A percentile compares a stretch with the other conserved stretches of the same genome.
Conservation (phyloP, 1,284 basidiomycete genomes). For the Serendipita sp. region DNA sequence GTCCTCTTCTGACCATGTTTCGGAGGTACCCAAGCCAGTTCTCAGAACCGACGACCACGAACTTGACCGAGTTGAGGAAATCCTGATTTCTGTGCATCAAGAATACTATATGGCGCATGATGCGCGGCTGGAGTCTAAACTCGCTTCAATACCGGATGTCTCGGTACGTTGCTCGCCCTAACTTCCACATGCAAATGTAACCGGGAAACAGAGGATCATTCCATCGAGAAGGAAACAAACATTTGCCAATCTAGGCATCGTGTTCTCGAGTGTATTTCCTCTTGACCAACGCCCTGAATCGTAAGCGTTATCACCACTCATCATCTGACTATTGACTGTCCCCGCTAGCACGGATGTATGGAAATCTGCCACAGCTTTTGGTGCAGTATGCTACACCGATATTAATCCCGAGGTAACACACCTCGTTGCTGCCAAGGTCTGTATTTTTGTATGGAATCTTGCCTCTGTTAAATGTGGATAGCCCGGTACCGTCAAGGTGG, state of each 20-base stretch:
- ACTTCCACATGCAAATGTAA: slow-evolving; percentile 3
- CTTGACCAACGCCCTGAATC: slow-evolving; percentile 62
- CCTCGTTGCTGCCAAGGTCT: slow-evolving; percentile 75
- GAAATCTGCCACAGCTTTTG: slow-evolving; percentile 77
- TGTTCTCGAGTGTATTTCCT: slow-evolving; percentile 91
- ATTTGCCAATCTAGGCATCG: slow-evolving; percentile 61
- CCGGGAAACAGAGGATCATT: slow-evolving; percentile 54
- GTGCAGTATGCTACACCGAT: slow-evolving; percentile 65
- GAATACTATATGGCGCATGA: slow-evolving; percentile 63
- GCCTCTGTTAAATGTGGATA: slow-evolving; percentile 19
- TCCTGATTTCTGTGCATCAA: slow-evolving; percentile 63
- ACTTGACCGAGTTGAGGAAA: slow-evolving; percentile 55
- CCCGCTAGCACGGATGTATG: slow-evolving; percentile 47
- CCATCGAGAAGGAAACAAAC: slow-evolving; percentile 63
- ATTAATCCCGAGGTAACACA: slow-evolving; percentile 67
- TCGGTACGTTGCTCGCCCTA: slow-evolving; percentile 10
- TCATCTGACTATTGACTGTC: neutral
- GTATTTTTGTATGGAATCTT: slow-evolving; percentile 14
- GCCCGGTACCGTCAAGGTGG: slow-evolving; percentile 84
- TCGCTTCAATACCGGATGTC: slow-evolving; percentile 12
- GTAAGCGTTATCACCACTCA: slow-evolving; percentile 17
- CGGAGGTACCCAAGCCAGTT: slow-evolving; percentile 59
- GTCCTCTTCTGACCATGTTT: slow-evolving; percentile 24
- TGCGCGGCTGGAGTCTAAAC: slow-evolving; percentile 21
- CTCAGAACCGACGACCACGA: slow-evolving; percentile 84